These are phyloP conservation scores for Coemansia sp. DNA, from an alignment of 192 early-diverging fungal species.

Conservation along the genomic window DNA sequence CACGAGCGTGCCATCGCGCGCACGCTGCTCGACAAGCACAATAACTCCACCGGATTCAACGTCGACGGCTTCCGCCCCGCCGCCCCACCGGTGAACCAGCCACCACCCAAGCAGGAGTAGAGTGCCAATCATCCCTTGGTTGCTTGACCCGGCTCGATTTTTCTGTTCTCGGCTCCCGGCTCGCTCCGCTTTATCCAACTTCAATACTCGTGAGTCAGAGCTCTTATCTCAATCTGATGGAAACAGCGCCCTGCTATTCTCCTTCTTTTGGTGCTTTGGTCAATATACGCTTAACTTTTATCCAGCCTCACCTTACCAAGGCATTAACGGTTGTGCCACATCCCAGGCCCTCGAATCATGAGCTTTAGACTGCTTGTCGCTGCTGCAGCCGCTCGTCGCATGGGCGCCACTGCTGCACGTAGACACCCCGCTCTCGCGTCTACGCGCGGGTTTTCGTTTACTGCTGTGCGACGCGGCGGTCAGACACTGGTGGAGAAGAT, in stretches of 20 bases:
- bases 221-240: not conserved
- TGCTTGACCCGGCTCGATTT: not conserved
- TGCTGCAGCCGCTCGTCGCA: conserved; percentile 45
- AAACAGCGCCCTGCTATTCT: no score
- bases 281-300: conserved; percentile 4
- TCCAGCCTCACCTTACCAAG: not conserved
- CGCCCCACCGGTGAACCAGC: not conserved
- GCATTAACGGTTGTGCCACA: not conserved
- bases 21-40: conserved; percentile 34
- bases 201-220: no score
- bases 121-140: not conserved
- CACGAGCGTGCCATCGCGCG: conserved; percentile 37
- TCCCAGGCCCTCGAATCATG: conserved; percentile 15
- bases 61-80: conserved; percentile 31
- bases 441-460: conserved; percentile 32
- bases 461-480: conserved; percentile 22
- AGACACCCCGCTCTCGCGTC: conserved; percentile 18
- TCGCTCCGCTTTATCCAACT: not conserved
- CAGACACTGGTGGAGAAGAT: conserved; percentile 97
- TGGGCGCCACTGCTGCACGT: conserved; percentile 1
- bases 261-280: not conserved
- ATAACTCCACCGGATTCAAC: not conserved
- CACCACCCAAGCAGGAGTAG: not conserved
- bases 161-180: not conserved
- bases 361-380: conserved; percentile 54